phyloP scores from a whole-genome alignment of 1,284 basidiomycete genomes.

The Malassezia globosa region DNA sequence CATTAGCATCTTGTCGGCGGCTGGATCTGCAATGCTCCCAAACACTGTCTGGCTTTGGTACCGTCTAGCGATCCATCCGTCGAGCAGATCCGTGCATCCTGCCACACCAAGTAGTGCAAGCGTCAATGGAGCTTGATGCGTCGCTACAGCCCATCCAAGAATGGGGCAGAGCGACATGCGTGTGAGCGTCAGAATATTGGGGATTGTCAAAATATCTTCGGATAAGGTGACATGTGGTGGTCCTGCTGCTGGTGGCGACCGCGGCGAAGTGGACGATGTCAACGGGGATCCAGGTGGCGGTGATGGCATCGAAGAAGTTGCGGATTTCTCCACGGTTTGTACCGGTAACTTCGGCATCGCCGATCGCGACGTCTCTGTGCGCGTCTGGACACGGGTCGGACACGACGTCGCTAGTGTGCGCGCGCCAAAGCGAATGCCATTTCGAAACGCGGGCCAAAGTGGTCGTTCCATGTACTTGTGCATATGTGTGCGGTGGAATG shows the following conservation, averaged over 20 bases:
- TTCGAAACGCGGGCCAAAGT: too few species aligned
- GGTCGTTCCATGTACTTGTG: too few species aligned
- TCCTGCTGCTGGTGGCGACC: neutral
- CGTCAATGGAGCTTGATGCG: conserved; percentile 67
- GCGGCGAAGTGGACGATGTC: neutral
- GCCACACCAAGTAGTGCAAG: conserved; percentile 74
- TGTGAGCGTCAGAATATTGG: conserved; percentile 77
- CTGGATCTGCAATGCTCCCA: conserved; percentile 88
- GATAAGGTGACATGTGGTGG: neutral
- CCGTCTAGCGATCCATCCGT: conserved; percentile 79
- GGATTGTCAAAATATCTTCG: conserved; percentile 55
- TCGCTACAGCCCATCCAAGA: conserved; percentile 80
- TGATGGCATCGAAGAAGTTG: too few species aligned
- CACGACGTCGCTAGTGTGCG: neutral
- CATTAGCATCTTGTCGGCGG: conserved; percentile 91
- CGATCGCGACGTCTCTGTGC: too few species aligned
- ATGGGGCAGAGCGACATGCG: conserved; percentile 77
- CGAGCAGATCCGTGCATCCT: conserved; percentile 78
- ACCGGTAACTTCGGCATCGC: neutral
- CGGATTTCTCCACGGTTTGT: too few species aligned
- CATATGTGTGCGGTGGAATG: too few species aligned
- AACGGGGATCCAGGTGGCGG: too few species aligned
- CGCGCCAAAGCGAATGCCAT: neutral
- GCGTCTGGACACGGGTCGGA: too few species aligned
- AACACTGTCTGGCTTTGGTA: conserved; percentile 62